Base-by-base conservation (phyloP, 306 rosid species). In the Glycine soja region DNA sequence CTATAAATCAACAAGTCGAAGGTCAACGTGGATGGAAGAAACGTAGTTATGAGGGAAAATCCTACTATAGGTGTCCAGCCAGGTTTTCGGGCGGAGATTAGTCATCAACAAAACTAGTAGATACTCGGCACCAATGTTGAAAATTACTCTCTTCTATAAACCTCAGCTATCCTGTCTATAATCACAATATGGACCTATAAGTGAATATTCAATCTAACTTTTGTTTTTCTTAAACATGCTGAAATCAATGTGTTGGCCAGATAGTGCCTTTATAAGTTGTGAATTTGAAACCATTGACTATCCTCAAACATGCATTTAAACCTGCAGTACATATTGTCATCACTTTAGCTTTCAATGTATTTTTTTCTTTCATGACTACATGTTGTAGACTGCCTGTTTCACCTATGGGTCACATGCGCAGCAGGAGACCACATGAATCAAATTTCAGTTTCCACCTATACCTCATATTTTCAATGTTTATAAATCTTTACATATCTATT, bases 281-380 rank as follows among this genome's bases (percentile, higher is more conserved):
- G 7, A 43, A 43, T 43, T 45, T 68, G 54, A 68, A 68, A 18
- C 73, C 54, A 9, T 68, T 68, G 73, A 68, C 53, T 43, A 10
- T 10, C 14, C 15, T 52, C 54, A 68, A 68, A 68, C 54, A 15
- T n/a, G 11, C 48, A n/a, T 45, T 68, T 43, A 16, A 68, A 43
- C 73, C 53, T 68, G 54, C 15, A 68, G 47, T 16, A 16, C 15
- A 7, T n/a, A 10, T 8, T 16, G 2, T 8, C 14, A 42, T 40
- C 7, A 3, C 14, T 42, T 8, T n/a, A 38, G 36, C 8, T 67
- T 67, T 67, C 71, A 38, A 42, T 16, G 46, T 42, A 8, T 46
- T 34, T 8, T 16, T 14, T 40, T 42, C 50, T 42, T n/a, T 15
- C 30, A 66, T 67, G 72, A 12, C 50, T 52, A 67, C 70, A 13